phyloP scores from a whole-genome alignment of 805 yeast genomes.

The Yarrowia sp. region DNA sequence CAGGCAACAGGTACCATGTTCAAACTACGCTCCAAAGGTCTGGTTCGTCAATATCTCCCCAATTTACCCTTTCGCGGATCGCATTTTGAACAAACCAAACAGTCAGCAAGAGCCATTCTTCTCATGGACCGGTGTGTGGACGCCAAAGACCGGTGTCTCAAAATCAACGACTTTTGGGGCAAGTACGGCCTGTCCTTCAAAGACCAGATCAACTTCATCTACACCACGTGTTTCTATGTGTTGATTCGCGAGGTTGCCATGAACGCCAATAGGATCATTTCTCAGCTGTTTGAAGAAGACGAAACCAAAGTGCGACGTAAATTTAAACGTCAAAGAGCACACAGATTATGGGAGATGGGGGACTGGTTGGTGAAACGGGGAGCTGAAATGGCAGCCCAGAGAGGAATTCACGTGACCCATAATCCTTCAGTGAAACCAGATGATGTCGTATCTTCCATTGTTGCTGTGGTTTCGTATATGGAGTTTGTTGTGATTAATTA shows the following conservation, averaged over 20 bases:
- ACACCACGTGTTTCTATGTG: constrained; percentile 10
- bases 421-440: background rate
- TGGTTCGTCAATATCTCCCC: background rate
- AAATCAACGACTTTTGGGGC: constrained; percentile 4
- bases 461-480: background rate
- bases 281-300: constrained; percentile 4
- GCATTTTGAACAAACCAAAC: constrained; percentile 20
- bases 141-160: background rate
- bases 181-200: background rate
- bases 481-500: constrained; percentile 17
- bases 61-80: background rate
- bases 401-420: background rate
- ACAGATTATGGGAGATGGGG: constrained; percentile 14
- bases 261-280: background rate
- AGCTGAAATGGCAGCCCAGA: background rate
- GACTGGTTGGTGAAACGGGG: constrained; percentile 15
- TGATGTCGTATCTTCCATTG: constrained; percentile 4
- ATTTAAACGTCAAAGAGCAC: background rate
- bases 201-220: constrained; percentile 11
- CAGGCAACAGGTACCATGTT: constrained; percentile 17
- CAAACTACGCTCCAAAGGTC: background rate
- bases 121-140: constrained; percentile 10
- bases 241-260: constrained; percentile 12
- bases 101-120: constrained; percentile 1
- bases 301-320: background rate